Percentiles rank a stretch among this genome's conserved stretches.
These are phyloP conservation scores for Spergularia marina DNA, from an alignment of 148 eudicot species.

Conservation along the genomic window DNA sequence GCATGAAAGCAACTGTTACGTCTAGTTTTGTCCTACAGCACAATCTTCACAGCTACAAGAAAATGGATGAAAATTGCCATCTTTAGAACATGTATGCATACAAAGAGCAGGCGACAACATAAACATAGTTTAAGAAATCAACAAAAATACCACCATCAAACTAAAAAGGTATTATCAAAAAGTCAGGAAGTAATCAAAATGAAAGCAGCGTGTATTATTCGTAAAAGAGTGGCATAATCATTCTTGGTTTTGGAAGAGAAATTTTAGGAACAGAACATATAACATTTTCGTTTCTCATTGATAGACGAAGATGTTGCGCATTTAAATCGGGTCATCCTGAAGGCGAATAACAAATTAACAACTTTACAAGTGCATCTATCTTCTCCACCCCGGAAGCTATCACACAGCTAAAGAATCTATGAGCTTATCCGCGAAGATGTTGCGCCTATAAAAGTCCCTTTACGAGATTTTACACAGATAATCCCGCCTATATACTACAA, in stretches of 20 bases:
- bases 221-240: neutral
- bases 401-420: neutral
- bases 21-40: neutral
- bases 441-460: no score
- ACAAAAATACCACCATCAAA: neutral
- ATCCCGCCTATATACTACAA: no score
- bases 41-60: neutral
- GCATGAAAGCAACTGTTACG: neutral
- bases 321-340: neutral
- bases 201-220: neutral
- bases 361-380: neutral
- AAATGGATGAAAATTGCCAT: neutral
- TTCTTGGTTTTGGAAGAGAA: neutral
- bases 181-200: neutral
- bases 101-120: neutral
- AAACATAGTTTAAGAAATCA: neutral
- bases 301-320: neutral
- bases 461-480: no score
- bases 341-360: neutral
- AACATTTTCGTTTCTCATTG: neutral
- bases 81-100: neutral
- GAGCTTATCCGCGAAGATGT: neutral
- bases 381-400: neutral
- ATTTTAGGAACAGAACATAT: neutral
- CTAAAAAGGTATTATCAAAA: neutral